These are phyloP conservation scores for Lepiota subincarnata DNA, from an alignment of 768 basidiomycete species.

Conservation along the genomic window DNA sequence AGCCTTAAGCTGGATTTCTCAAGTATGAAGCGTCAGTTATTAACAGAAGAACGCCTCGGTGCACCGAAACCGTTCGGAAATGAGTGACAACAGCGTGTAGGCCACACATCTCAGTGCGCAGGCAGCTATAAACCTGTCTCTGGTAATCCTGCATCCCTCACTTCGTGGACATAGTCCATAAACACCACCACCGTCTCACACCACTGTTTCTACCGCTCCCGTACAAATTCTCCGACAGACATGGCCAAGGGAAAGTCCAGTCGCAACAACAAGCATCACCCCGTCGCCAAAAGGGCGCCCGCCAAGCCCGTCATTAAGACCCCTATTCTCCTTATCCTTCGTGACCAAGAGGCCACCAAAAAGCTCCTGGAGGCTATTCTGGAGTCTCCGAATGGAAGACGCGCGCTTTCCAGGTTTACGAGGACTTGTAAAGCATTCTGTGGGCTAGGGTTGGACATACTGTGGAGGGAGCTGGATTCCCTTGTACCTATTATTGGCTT, in stretches of 20 bases:
- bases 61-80: constrained; percentile 10
- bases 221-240: not conserved
- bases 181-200: not conserved
- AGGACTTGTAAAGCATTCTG: constrained; percentile 72
- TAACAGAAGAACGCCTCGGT: constrained; percentile 1
- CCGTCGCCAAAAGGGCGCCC: constrained; percentile 1
- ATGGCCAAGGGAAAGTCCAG: constrained; percentile 9
- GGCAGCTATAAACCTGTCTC: constrained; percentile 6
- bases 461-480: constrained; percentile 79
- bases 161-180: constrained; percentile 8
- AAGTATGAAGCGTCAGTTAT: constrained; percentile 10
- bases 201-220: not conserved
- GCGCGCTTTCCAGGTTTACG: constrained; percentile 65
- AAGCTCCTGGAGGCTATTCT: constrained; percentile 45
- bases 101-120: constrained; percentile 9
- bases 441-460: constrained; percentile 64
- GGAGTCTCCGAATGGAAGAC: constrained; percentile 59
- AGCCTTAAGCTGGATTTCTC: not conserved
- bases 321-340: constrained; percentile 53
- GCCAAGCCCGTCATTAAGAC: constrained; percentile 46
- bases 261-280: constrained; percentile 10
- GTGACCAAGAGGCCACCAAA: constrained; percentile 55
- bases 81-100: constrained; percentile 9
- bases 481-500: constrained; percentile 66
- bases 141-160: not conserved